Evolutionary conservation across 2,329 filamentous ascomycete genomes (phyloP).

Genomic region (Aspergillus tanneri): DNA sequence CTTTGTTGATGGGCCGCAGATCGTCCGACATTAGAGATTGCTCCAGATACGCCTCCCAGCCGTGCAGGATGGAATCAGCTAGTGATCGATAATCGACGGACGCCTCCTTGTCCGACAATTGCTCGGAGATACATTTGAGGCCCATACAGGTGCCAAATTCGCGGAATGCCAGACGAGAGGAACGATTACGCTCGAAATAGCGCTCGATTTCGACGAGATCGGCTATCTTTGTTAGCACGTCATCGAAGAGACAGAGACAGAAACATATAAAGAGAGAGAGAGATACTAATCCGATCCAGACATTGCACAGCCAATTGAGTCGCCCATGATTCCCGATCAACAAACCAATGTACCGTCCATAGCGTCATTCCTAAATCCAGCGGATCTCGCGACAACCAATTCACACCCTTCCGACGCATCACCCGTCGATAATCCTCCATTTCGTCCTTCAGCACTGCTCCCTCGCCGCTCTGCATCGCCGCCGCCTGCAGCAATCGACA

Average conservation of each 20-base stretch:
- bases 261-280: not conserved
- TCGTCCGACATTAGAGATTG: slow-evolving; percentile 42
- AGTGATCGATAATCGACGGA: slow-evolving; percentile 31
- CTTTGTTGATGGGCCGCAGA: slow-evolving; percentile 54
- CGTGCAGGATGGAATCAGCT: slow-evolving; percentile 37
- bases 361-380: slow-evolving; percentile 62
- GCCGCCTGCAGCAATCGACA: slow-evolving; percentile 51
- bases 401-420: slow-evolving; percentile 46
- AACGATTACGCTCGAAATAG: slow-evolving; percentile 36
- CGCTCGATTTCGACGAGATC: slow-evolving; percentile 37
- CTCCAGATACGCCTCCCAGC: slow-evolving; percentile 44
- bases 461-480: slow-evolving; percentile 32
- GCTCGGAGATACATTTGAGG: slow-evolving; percentile 40
- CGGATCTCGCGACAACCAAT: slow-evolving; percentile 50
- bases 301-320: slow-evolving; percentile 36
- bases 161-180: slow-evolving; percentile 51
- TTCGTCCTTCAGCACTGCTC: slow-evolving; percentile 46
- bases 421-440: slow-evolving; percentile 55
- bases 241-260: slow-evolving; percentile 1
- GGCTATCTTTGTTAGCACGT: slow-evolving; percentile 24
- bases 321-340: slow-evolving; percentile 51
- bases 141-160: slow-evolving; percentile 57
- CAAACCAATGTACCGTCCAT: slow-evolving; percentile 56
- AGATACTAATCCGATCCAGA: slow-evolving; percentile 39
- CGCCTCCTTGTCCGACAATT: slow-evolving; percentile 37